Base-by-base conservation (phyloP, 2,329 filamentous ascomycete species). In the Neurospora crassa region DNA sequence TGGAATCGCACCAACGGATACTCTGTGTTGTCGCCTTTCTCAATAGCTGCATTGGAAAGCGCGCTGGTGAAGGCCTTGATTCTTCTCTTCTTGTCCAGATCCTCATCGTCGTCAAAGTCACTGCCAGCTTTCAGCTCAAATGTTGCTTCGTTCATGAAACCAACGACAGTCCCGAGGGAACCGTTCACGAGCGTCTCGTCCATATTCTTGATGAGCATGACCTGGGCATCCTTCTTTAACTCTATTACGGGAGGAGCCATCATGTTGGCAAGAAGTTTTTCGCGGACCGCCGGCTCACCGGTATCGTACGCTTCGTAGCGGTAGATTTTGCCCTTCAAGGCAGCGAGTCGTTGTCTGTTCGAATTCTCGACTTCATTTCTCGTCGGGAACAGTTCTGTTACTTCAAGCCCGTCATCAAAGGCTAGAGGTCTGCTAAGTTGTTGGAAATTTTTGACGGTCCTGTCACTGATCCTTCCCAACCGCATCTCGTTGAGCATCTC, bases 141-240 rank as follows among this genome's bases (percentile, higher is more conserved):
- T 14, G 80, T 79, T 14, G 76, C 74, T 73, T 85, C 81, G 18
- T 78, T 84, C 80, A 94, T 94, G 80, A 97, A 97, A 6, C 87
- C 89, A 14, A 91, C 86, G 5, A 99, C 91, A 73, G 92, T 94
- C 34, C 96, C 96, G 11, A 99, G 85, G 0, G 95, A 97, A 5
- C 96, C 96, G 78, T 99, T 99, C 75, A 98, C 96, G 0, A 99
- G 86, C 0, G 89, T 90, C 47, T 97, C 93, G 78, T 99, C 96
- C 82, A 98, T 91, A 77, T 99, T 99, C 81, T 99, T 99, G 85
- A 99, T 97, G n/a, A 99, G 84, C 96, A 99, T 99, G 67, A 99
- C 96, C 79, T 99, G 96, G 0, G 96, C 93, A 11, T 94, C 93
- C 74, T 96, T 91, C 80, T 97, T 98, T 40, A 99, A 82, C 42